A percentile compares a stretch with the other conserved stretches of the same genome.
Evolutionary conservation across 768 basidiomycete species (phyloP).

Genomic region (Mycena latifolia): DNA sequence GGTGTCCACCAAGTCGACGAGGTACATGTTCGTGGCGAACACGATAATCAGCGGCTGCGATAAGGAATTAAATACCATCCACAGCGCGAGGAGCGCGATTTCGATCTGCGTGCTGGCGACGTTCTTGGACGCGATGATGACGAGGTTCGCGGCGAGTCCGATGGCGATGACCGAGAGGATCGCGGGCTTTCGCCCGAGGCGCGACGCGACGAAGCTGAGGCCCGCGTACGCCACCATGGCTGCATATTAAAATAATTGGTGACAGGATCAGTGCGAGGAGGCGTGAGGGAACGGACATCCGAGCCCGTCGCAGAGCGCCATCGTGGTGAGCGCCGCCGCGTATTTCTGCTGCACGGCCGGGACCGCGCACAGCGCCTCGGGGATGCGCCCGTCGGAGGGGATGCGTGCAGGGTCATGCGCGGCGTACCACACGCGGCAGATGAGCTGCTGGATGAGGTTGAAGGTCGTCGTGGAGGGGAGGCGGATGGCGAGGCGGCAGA

Average conservation of each 20-base stretch:
- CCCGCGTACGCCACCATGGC: constrained; percentile 23
- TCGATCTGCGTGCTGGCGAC: neutral
- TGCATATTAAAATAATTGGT: no score
- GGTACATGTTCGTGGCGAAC: constrained; percentile 44
- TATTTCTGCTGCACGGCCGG: constrained; percentile 25
- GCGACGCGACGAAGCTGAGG: constrained; percentile 20
- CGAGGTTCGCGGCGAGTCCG: constrained; percentile 24
- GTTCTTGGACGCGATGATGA: constrained; percentile 16
- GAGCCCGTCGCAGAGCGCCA: constrained; percentile 28
- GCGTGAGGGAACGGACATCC: constrained; percentile 25
- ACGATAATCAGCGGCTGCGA: constrained; percentile 11
- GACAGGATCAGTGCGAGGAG: neutral
- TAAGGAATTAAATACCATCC: constrained; percentile 35
- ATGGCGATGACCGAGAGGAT: constrained; percentile 17
- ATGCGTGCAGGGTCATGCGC: constrained; percentile 12
- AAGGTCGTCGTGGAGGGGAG: constrained; percentile 34
- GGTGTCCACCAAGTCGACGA: constrained; percentile 41
- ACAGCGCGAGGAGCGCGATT: constrained; percentile 35
- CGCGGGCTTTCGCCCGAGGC: constrained; percentile 25
- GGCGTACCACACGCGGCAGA: constrained; percentile 22
- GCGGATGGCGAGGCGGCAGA: constrained; percentile 26
- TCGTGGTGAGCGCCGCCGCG: constrained; percentile 7
- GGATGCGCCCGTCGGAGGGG: constrained; percentile 13
- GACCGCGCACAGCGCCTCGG: constrained; percentile 26
- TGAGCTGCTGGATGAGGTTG: constrained; percentile 24